Evolutionary conservation across 1,139 yeast genomes (phyloP), one percentile per base, ranked within the genome.

Genomic region (Cylindricascospora bacillispora): DNA sequence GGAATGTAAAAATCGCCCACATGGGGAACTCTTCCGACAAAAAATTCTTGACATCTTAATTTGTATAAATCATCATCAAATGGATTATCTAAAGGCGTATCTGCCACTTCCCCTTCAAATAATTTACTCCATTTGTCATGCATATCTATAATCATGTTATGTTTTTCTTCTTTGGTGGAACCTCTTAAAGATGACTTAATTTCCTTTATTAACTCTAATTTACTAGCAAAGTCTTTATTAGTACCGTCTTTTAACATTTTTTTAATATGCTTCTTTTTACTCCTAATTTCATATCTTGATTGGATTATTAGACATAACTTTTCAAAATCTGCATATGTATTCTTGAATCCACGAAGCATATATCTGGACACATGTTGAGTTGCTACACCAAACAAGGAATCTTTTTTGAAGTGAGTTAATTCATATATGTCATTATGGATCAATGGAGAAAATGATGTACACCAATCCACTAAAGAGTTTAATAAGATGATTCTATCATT

Each of bases 381-480:
- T 15, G 46, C 49, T 7, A 48, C 39, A 22, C 54, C 54, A 39
- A 49, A 51, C 2, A 50, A 30, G 3, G 54, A 49, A 18, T 51
- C 56, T 23, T 45, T 44, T 28, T 45, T 51, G 13, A 42, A 33
- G 34, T 50, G 55, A 2, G 55, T 39, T 13, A 51, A 31, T 25
- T 44, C 43, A 24, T 46, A 42, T 3, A 70, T 54, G 25, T 54
- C 59, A 4, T 50, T 39, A 39, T 60, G 70, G 4, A 71, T 54
- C 3, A 48, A 44, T 13, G 64, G 66, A 0, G 74, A 68, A 7
- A 62, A 47, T 0, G 64, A 43, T 3, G 65, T 41, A 20, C 67
- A 54, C 78, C 78, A 72, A 34, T 64, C 66, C 1, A 59, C 57
- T 35, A 72, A 48, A 1, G 64, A 50, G 26, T 70, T 57, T 14